Percentiles rank a stretch among this genome's conserved stretches.
phyloP scores from a whole-genome alignment of 345 rosid species.

The Corymbia maculata region DNA sequence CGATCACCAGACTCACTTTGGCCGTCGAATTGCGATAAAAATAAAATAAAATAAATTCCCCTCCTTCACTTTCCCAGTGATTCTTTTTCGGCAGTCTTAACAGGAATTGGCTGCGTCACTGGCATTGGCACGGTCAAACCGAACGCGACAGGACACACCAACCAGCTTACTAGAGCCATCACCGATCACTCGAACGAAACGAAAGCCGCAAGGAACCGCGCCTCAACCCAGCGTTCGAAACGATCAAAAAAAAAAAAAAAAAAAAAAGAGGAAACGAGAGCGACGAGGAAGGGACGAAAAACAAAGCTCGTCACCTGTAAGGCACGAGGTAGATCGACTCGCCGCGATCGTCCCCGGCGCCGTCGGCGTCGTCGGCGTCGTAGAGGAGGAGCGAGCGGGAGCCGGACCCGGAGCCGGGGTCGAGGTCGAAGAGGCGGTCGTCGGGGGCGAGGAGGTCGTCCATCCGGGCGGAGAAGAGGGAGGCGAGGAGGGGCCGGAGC shows the following conservation, averaged over 20 bases:
- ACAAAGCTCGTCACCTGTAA: slow-evolving; percentile 16
- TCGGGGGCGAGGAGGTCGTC: slow-evolving; percentile 14
- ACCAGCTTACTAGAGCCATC: not conserved
- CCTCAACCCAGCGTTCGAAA: not conserved
- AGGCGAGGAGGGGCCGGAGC: not conserved
- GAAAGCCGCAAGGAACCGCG: not conserved
- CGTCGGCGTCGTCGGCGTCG: not conserved
- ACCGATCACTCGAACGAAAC: not conserved
- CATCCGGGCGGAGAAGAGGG: slow-evolving; percentile 11
- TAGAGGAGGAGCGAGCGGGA: not conserved
- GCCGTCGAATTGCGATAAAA: not conserved
- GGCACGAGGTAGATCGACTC: slow-evolving; percentile 40
- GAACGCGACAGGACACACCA: not conserved
- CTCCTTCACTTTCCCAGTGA: not conserved
- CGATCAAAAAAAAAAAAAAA: too few relatives aligned
- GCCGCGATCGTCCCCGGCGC: slow-evolving; percentile 3
- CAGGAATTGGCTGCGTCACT: not conserved
- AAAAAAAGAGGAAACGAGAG: not conserved
- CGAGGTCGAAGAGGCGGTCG: slow-evolving; percentile 13
- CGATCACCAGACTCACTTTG: not conserved
- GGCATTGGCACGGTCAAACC: not conserved
- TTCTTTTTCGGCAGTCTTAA: not conserved
- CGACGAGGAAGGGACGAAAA: not conserved
- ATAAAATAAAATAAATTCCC: not conserved
- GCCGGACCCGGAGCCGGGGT: not conserved